A percentile compares a stretch with the other conserved stretches of the same genome.
Conservation (phyloP, 2,329 filamentous ascomycete species). For the Elsinoe arachidis region DNA sequence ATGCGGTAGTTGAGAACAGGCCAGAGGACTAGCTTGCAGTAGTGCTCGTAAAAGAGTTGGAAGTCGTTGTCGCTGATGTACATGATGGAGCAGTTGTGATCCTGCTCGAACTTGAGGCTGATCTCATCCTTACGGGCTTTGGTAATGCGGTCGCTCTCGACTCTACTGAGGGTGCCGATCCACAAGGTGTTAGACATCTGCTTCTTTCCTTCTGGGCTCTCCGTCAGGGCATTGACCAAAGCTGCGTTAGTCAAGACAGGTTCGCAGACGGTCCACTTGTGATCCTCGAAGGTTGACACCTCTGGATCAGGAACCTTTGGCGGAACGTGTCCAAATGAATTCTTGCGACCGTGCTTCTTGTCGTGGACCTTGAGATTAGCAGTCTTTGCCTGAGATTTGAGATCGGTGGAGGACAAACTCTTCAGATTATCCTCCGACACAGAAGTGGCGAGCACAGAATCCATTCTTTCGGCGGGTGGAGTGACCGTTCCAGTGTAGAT, state of each 20-base stretch:
- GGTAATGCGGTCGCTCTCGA: constrained; percentile 80
- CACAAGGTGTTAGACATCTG: constrained; percentile 61
- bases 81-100: constrained; percentile 74
- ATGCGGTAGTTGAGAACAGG: constrained; percentile 98
- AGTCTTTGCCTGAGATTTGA: background rate
- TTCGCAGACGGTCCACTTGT: constrained; percentile 72
- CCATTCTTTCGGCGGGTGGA: background rate
- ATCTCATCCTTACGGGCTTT: constrained; percentile 74
- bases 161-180: constrained; percentile 77
- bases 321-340: constrained; percentile 39
- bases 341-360: background rate
- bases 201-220: constrained; percentile 60
- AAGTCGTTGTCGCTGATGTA: constrained; percentile 87
- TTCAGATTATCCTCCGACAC: background rate
- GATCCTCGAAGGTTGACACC: constrained; percentile 52
- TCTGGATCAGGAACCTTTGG: constrained; percentile 29
- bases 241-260: constrained; percentile 90
- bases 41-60: constrained; percentile 88
- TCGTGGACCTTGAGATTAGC: background rate
- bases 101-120: constrained; percentile 67
- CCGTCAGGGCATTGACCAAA: constrained; percentile 67
- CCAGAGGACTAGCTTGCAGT: constrained; percentile 97
- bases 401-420: background rate
- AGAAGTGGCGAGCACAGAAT: background rate
- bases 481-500: background rate